These are phyloP conservation scores for Alternaria brassicae DNA, from an alignment of 2,329 filamentous ascomycete species.

Conservation along the genomic window DNA sequence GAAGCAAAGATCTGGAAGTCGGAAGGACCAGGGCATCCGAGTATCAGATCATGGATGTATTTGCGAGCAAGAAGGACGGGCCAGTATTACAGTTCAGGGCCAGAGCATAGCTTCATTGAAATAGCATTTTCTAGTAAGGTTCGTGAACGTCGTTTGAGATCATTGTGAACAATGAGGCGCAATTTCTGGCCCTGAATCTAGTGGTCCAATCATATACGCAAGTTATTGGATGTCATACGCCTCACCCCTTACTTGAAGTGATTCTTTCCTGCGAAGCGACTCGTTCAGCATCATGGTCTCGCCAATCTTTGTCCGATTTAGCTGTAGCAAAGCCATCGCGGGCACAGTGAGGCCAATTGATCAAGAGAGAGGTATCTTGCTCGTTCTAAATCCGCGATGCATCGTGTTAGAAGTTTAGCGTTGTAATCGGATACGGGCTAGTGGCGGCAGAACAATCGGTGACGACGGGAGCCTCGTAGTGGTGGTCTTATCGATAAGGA, in stretches of 20 bases:
- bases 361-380: too few relatives aligned
- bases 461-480: background rate
- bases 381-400: too few relatives aligned
- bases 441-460: background rate
- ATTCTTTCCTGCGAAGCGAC: background rate
- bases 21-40: constrained; percentile 55
- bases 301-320: background rate
- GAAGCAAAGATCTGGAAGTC: constrained; percentile 39
- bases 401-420: too few relatives aligned
- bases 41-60: constrained; percentile 75
- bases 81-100: constrained; percentile 66
- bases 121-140: background rate
- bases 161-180: background rate
- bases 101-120: constrained; percentile 9
- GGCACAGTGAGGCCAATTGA: too few relatives aligned
- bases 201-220: background rate
- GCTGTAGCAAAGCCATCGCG: background rate
- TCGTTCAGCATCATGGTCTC: background rate
- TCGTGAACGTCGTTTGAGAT: rapidly evolving
- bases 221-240: background rate
- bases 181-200: too few relatives aligned
- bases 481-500: constrained; percentile 12
- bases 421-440: too few relatives aligned
- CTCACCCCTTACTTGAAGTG: background rate
- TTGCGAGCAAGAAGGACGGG: constrained; percentile 76